These are phyloP conservation scores for Pseudocercospora vitis DNA, from an alignment of 2,329 filamentous ascomycete species.

Conservation along the genomic window DNA sequence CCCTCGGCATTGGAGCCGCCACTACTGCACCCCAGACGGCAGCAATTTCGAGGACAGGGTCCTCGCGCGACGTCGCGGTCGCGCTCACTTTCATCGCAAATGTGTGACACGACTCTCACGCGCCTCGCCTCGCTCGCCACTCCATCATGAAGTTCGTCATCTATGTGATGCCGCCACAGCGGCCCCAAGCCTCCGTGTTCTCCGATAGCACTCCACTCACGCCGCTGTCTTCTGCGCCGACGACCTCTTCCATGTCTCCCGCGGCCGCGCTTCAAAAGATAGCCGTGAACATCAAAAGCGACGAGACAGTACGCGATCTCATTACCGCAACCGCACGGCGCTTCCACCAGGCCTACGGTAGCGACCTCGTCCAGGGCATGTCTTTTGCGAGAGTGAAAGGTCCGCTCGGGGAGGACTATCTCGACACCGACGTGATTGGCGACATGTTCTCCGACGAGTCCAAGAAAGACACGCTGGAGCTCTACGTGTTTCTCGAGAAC, in stretches of 20 bases:
- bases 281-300: neutral
- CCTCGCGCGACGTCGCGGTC: too few species aligned
- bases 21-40: too few species aligned
- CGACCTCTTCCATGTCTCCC: neutral
- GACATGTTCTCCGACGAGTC: neutral
- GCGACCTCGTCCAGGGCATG: neutral
- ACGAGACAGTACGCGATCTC: neutral
- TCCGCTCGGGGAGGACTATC: neutral
- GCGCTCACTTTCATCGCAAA: too few species aligned
- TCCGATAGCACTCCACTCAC: neutral
- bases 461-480: neutral
- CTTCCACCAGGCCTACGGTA: neutral
- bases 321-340: neutral
- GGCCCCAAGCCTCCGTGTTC: neutral
- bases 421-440: neutral
- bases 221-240: neutral
- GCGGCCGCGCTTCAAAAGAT: neutral
- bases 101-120: too few species aligned
- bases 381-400: neutral
- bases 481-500: neutral
- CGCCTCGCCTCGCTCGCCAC: too few species aligned
- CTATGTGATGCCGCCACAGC: neutral
- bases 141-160: neutral
- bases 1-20: too few species aligned
- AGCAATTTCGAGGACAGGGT: too few species aligned